phyloP scores from a whole-genome alignment of 2,329 filamentous ascomycete species.

The Talaromyces albobiverticillius region DNA sequence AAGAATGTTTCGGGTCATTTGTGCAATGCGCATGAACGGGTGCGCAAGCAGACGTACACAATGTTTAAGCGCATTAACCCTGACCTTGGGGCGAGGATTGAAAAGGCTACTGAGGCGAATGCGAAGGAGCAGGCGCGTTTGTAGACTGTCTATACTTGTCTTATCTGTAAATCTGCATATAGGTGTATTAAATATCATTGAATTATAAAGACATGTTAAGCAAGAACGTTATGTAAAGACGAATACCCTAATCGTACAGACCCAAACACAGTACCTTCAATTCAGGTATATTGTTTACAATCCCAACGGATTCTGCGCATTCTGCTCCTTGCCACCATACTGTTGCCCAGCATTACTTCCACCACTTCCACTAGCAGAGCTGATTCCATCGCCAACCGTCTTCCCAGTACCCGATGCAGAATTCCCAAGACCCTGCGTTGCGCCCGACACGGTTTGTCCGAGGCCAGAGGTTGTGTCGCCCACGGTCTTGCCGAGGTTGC shows the following conservation, averaged over 20 bases:
- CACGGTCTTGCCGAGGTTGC: constrained; percentile 27
- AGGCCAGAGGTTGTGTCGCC: constrained; percentile 24
- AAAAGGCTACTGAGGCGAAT: constrained; percentile 50
- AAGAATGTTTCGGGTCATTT: constrained; percentile 59
- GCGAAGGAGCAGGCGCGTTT: constrained; percentile 25
- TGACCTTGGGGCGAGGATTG: constrained; percentile 53
- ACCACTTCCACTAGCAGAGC: background rate
- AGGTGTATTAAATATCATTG: background rate
- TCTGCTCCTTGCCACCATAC: constrained; percentile 21
- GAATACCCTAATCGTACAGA: too few species aligned
- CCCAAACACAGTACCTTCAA: too few species aligned
- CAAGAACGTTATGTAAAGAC: too few species aligned
- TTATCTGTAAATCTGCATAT: too few species aligned
- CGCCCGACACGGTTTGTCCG: constrained; percentile 28
- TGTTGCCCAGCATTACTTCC: background rate
- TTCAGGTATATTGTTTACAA: too few species aligned
- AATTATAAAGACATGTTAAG: background rate
- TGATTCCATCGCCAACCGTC: constrained; percentile 21
- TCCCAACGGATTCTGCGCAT: constrained; percentile 23
- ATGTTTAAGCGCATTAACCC: constrained; percentile 60
- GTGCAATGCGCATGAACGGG: constrained; percentile 51
- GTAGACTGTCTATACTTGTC: constrained; percentile 16
- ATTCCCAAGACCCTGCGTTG: constrained; percentile 22
- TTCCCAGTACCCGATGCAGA: constrained; percentile 24
- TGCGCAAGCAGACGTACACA: constrained; percentile 57